Base-by-base conservation (phyloP, 2,329 filamentous ascomycete genomes). In the Xylariaceae sp. region DNA sequence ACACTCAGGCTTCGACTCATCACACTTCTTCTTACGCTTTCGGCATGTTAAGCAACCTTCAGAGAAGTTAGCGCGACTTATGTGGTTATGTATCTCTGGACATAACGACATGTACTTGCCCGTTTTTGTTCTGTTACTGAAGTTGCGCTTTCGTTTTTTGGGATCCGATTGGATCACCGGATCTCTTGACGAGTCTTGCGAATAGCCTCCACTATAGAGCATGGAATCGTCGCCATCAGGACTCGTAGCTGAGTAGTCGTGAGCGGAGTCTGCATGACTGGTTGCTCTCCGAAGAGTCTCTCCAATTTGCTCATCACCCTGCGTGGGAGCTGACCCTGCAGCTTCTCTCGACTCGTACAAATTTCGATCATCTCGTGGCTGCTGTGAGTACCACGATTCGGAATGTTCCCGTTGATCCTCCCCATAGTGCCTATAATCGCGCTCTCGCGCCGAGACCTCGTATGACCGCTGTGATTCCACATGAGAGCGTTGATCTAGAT, bases 11-110 rank as follows among this genome's bases (percentile, higher is more conserved):
- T 96, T 96, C 51, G 84, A 85, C 78, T 98, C 95, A 71, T 98
- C 94, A 71, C 95, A 98, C 76, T 98, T 98, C 86, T 98, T 98
- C 83, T 98, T 98, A 57, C 94, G 85, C 71, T 86, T 86, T 58
- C 94, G 84, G 73, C 94, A 98, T 5, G 94, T 98, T 75, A 96
- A 86, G 73, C 94, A 98, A 26, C 64, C 64, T 66, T 47, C 9
- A 8, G 4, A 29, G 23, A 48, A 8, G 36, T 63, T 37, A 60
- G 58, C 39, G 44, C 43, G 4, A 53, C 19, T 50, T 16, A 11
- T 5, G 4, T 47, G 29, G 41, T 11, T 16, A 23, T 17, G 16
- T 21, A 17, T 6, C 17, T 36, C 8, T 12, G 26, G 55, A 50
- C 56, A 34, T 47, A 67, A 54, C 23, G 54, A 59, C 21, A 28